A percentile compares a stretch with the other conserved stretches of the same genome.
These are phyloP conservation scores for Dysphania ambrosioides DNA, from an alignment of 148 eudicot genomes.

Conservation along the genomic window DNA sequence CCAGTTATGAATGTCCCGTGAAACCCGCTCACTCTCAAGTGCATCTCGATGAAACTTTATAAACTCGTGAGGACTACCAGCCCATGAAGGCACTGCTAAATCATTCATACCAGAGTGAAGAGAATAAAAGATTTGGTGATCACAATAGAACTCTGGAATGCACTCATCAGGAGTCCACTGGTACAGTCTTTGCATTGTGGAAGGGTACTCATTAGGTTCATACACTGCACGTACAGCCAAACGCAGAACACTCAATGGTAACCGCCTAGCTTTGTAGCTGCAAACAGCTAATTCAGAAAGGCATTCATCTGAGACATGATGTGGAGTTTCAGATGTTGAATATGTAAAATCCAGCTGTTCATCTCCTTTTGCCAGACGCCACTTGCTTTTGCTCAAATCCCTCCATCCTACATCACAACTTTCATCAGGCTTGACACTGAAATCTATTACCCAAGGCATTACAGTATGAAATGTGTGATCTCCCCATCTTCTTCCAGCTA, in stretches of 20 bases:
- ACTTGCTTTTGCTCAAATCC: conserved; percentile 90
- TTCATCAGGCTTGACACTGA: conserved; percentile 75
- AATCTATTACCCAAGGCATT: conserved; percentile 99
- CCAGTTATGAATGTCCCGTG: conserved; percentile 84
- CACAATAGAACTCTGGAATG: conserved; percentile 95
- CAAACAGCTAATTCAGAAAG: conserved; percentile 98
- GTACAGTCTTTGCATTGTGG: conserved; percentile 88
- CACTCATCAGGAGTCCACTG: conserved; percentile 99
- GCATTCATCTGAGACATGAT: conserved; percentile 97
- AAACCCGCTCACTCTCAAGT: conserved; percentile 74
- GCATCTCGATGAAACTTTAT: conserved; percentile 77
- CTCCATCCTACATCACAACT: conserved; percentile 70
- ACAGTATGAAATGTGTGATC: conserved; percentile 92
- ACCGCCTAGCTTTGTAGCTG: conserved; percentile 97
- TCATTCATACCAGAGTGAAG: conserved; percentile 81
- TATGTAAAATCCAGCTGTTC: conserved; percentile 97
- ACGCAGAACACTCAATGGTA: conserved; percentile 80
- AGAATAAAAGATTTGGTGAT: conserved; percentile 70
- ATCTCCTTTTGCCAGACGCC: conserved; percentile 98
- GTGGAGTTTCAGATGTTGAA: conserved; percentile 91
- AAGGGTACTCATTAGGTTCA: conserved; percentile 98
- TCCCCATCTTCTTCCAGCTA: conserved; percentile 99
- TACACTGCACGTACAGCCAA: conserved; percentile 94
- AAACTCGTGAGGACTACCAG: conserved; percentile 71
- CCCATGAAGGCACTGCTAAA: conserved; percentile 90